Evolutionary conservation across 352 stramenopile species (phyloP).

Genomic region (Globisporangium nagaii): DNA sequence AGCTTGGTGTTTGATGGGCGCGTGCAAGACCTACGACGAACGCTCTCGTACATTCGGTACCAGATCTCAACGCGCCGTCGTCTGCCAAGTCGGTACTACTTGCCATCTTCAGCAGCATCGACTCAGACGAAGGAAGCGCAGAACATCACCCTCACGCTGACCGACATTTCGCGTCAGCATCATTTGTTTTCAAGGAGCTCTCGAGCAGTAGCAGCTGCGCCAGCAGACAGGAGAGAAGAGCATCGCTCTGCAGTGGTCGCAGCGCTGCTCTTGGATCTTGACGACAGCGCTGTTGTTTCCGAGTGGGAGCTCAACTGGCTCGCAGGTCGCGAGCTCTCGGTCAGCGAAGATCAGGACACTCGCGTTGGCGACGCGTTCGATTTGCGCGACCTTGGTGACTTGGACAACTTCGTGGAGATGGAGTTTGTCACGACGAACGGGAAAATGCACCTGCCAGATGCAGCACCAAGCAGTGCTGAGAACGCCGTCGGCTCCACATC

Average conservation of each 20-base stretch:
- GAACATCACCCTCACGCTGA: constrained; percentile 6
- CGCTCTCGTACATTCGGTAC: constrained; percentile 5
- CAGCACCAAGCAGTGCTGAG: background rate
- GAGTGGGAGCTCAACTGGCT: background rate
- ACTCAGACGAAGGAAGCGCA: too few relatives aligned
- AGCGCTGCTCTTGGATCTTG: constrained; percentile 5
- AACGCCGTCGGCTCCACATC: background rate
- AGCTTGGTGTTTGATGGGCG: constrained; percentile 4
- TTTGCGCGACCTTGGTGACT: background rate
- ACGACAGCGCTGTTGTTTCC: background rate
- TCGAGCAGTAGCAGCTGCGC: background rate
- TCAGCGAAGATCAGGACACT: constrained; percentile 5
- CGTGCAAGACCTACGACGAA: constrained; percentile 1
- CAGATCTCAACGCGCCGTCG: background rate
- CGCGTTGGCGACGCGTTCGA: constrained; percentile 6
- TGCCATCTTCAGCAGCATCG: background rate
- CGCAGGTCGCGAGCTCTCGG: background rate
- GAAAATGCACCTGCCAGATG: constrained; percentile 1
- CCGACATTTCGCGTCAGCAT: constrained; percentile 4
- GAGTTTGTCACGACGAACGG: background rate
- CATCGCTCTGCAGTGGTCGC: background rate
- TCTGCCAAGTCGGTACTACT: background rate
- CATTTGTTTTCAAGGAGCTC: background rate
- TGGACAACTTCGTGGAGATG: background rate
- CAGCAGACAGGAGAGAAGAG: too few relatives aligned